Base-by-base conservation (phyloP, 2,329 filamentous ascomycete species). In the Pseudogymnoascus sp. region DNA sequence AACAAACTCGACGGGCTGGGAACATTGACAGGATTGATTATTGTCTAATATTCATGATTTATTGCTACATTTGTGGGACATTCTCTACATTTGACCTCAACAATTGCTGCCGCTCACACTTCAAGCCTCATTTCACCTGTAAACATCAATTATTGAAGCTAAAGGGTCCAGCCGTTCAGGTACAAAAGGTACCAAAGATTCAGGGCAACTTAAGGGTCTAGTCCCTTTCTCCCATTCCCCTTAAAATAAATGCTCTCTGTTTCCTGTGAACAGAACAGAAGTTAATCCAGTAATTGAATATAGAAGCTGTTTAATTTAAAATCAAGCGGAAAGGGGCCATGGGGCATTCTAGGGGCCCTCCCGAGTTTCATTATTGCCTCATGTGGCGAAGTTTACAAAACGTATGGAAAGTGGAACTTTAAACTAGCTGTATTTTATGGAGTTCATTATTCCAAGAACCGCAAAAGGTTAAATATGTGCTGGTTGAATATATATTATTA, bases 111-210 rank as follows among this genome's bases (percentile, higher is more conserved):
- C 48, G 9, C 29, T 55, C 48, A 13, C 15, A 33, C 21, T 33
- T 33, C 48, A 55, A 17, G 29, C n/a, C 10, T 10, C 48, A 55
- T 21, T 33, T 33, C 27, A 5, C 29, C 48, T 17, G 2, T 55
- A 33, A 7, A 55, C 27, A 17, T 33, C 33, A 17, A 31, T 55
- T 31, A n/a, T 55, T 55, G 27, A 33, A 33, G 48, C 48, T 55
- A 55, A 55, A n/a, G 48, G 48, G 48, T 55, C 48, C 48, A 55
- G 27, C 48, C 44, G 44, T 31, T 55, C 44, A 55, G 44, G 44
- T 17, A 55, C 48, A 4, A 55, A 51, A 33, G 48, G 48, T 55
- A 55, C 48, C 48, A 33, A 33, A 55, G n/a, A n/a, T 51, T 6
- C 44, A 31, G 44, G 27, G 44, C 44, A 55, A 55, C 29, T 55